phyloP scores from a whole-genome alignment of 495 filamentous ascomycete species.

The Thermothielavioides terrestris region DNA sequence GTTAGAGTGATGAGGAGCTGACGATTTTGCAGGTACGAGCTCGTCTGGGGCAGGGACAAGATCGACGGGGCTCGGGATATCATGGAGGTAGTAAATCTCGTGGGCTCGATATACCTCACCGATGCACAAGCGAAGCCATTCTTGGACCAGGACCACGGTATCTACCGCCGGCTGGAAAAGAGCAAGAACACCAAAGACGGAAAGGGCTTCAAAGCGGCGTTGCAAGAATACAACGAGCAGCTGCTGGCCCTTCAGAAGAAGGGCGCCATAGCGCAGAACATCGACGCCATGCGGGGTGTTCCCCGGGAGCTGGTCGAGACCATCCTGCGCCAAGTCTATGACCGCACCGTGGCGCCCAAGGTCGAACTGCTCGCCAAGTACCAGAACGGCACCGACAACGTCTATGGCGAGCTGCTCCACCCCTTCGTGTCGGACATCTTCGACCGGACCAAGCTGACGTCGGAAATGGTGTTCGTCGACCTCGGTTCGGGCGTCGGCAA shows the following conservation, averaged over 20 bases:
- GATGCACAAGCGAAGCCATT: constrained; percentile 55
- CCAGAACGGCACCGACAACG: constrained; percentile 78
- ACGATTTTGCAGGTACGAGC: constrained; percentile 54
- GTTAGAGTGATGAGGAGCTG: constrained; percentile 1
- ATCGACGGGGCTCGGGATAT: constrained; percentile 86
- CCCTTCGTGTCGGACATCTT: constrained; percentile 75
- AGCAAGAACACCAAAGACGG: constrained; percentile 56
- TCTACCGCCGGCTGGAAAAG: constrained; percentile 59
- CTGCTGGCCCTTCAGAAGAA: constrained; percentile 50
- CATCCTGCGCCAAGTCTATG: constrained; percentile 82
- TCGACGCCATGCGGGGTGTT: constrained; percentile 56
- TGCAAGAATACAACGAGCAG: constrained; percentile 68
- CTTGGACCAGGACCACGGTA: constrained; percentile 62
- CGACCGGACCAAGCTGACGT: constrained; percentile 65
- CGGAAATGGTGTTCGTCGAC: constrained; percentile 81
- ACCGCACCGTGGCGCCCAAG: constrained; percentile 81
- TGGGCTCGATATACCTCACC: constrained; percentile 66
- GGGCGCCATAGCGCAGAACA: constrained; percentile 59
- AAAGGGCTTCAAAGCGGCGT: constrained; percentile 54
- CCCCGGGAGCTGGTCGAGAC: constrained; percentile 62
- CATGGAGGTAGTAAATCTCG: constrained; percentile 62
- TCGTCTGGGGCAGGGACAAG: constrained; percentile 68
- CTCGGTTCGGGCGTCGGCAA: constrained; percentile 93
- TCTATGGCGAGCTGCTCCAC: constrained; percentile 87
- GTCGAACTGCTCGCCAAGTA: constrained; percentile 75